These are phyloP conservation scores for Turnera subulata DNA, from an alignment of 345 rosid genomes.

Conservation along the genomic window DNA sequence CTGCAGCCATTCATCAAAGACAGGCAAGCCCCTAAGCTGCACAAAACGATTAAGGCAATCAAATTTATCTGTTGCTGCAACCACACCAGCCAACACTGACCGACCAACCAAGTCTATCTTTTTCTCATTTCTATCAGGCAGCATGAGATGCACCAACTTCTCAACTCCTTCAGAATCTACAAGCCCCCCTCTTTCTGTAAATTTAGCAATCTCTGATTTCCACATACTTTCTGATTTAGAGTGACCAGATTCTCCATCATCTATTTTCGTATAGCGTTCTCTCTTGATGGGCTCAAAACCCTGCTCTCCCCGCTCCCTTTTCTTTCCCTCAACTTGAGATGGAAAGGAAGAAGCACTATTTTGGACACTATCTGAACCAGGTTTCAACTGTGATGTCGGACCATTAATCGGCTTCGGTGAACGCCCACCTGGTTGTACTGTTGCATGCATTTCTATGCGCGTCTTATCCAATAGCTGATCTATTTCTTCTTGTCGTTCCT, in stretches of 20 bases:
- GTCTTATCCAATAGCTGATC: slow-evolving; percentile 63
- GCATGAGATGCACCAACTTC: slow-evolving; percentile 73
- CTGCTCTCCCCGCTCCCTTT: slow-evolving; percentile 85
- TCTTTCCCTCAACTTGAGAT: slow-evolving; percentile 82
- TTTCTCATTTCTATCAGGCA: slow-evolving; percentile 59
- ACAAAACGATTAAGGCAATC: slow-evolving; percentile 79
- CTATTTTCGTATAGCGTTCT: slow-evolving; percentile 52
- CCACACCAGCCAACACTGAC: slow-evolving; percentile 59
- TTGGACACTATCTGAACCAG: slow-evolving; percentile 62
- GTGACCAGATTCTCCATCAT: slow-evolving; percentile 57
- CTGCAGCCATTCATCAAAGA: slow-evolving; percentile 96
- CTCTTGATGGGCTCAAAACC: slow-evolving; percentile 61
- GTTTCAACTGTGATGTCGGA: slow-evolving; percentile 68
- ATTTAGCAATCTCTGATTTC: slow-evolving; percentile 62
- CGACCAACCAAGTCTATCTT: slow-evolving; percentile 65
- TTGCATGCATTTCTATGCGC: slow-evolving; percentile 69
- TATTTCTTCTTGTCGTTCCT: slow-evolving; percentile 74
- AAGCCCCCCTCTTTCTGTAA: slow-evolving; percentile 77
- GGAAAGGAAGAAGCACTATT: slow-evolving; percentile 48
- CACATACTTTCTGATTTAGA: slow-evolving; percentile 48
- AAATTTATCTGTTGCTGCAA: slow-evolving; percentile 72
- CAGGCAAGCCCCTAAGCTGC: slow-evolving; percentile 75
- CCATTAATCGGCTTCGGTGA: slow-evolving; percentile 77
- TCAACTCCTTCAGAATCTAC: slow-evolving; percentile 77
- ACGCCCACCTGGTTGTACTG: slow-evolving; percentile 72